These are phyloP conservation scores for Hippophae gyantsensis DNA, from an alignment of 306 rosid species.

Conservation along the genomic window DNA sequence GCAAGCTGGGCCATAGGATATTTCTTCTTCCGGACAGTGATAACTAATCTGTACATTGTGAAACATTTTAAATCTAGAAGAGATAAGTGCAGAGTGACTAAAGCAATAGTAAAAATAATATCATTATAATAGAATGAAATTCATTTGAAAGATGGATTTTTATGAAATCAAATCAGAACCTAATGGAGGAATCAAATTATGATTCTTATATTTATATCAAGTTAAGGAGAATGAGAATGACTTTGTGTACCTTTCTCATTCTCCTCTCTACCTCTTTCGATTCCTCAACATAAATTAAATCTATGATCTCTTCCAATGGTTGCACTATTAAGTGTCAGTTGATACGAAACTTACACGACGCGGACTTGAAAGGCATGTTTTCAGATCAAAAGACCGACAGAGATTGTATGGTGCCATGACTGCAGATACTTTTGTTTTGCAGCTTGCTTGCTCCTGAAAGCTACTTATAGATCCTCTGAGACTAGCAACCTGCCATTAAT, in stretches of 20 bases:
- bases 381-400: conserved; percentile 65
- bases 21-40: conserved; percentile 91
- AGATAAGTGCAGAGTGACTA: conserved; percentile 4
- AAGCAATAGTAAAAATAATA: too few species aligned
- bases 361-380: conserved; percentile 55
- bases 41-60: conserved; percentile 51
- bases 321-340: background rate
- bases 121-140: too few species aligned
- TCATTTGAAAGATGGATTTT: too few species aligned
- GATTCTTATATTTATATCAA: too few species aligned
- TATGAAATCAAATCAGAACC: too few species aligned
- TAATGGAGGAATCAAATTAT: too few species aligned
- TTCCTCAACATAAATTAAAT: too few species aligned
- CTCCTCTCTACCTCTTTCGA: too few species aligned
- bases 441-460: conserved; percentile 98
- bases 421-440: conserved; percentile 68
- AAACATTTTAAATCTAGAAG: conserved; percentile 14
- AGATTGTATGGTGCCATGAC: conserved; percentile 56
- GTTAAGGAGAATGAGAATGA: too few species aligned
- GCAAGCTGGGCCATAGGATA: conserved; percentile 95
- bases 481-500: conserved; percentile 69
- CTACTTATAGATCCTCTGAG: conserved; percentile 92
- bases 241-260: too few species aligned
- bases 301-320: too few species aligned
- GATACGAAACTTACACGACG: conserved; percentile 49